These are phyloP conservation scores for Scheffersomyces illinoinensis DNA, from an alignment of 1,139 yeast genomes.

Conservation along the genomic window DNA sequence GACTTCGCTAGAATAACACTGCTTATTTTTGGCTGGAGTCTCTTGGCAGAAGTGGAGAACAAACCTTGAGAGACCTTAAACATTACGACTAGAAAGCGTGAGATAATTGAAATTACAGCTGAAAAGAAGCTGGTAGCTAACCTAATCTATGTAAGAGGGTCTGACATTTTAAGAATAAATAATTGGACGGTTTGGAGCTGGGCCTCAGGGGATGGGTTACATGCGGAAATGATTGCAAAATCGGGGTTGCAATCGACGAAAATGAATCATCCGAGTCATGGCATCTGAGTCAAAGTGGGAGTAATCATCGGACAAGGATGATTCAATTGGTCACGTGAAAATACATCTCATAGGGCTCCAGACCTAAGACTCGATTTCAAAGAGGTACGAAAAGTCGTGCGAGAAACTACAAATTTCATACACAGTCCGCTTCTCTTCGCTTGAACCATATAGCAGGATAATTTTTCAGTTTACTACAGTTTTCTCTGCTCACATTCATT, in stretches of 20 bases:
- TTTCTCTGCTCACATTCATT: constrained; percentile 9
- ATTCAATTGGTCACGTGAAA: constrained; percentile 9
- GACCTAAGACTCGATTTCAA: neutral
- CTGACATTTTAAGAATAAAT: neutral
- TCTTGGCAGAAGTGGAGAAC: neutral
- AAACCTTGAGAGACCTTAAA: neutral
- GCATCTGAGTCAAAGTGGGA: neutral
- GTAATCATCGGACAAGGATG: neutral
- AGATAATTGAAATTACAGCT: neutral
- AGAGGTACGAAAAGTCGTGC: neutral
- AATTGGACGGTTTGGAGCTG: neutral
- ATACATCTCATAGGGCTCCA: constrained; percentile 3
- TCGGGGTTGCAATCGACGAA: neutral
- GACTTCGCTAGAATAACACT: constrained; percentile 3
- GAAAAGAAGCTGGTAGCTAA: neutral
- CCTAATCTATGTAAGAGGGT: neutral
- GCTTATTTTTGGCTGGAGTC: neutral
- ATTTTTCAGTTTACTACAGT: constrained; percentile 2
- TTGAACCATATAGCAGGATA: neutral
- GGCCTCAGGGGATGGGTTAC: neutral
- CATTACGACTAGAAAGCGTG: neutral
- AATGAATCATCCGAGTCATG: constrained; percentile 8
- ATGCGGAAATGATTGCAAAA: neutral
- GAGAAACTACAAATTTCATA: neutral
- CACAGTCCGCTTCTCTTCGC: neutral